Conservation (phyloP, 371 early-diverging fungal species). For the Circinella umbellata region DNA sequence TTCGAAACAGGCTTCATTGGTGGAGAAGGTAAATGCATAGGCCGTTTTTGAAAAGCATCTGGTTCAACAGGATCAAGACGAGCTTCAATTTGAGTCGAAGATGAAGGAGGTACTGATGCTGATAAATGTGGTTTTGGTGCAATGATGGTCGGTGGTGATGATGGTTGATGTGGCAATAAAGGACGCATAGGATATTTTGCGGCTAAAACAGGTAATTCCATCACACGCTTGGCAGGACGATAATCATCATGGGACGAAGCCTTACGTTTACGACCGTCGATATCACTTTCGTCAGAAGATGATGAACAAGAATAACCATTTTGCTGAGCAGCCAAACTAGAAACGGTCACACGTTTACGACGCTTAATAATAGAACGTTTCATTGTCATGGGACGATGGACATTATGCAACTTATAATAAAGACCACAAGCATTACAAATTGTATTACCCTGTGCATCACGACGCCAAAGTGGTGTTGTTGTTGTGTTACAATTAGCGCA, state of each 20-base stretch:
- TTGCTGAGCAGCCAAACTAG: conserved; percentile 27
- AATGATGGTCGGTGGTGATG: background rate
- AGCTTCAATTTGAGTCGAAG: background rate
- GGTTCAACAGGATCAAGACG: conserved; percentile 43
- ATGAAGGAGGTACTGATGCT: conserved; percentile 14
- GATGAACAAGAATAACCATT: conserved; percentile 8
- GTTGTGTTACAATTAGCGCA: conserved; percentile 80
- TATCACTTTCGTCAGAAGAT: conserved; percentile 11
- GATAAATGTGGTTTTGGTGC: too few species aligned
- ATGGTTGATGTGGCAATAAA: conserved; percentile 30
- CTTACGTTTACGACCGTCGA: conserved; percentile 21
- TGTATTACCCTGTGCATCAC: conserved; percentile 66
- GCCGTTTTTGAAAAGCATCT: conserved; percentile 34
- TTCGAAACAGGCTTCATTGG: conserved; percentile 44
- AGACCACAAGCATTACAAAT: conserved; percentile 88
- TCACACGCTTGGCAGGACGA: conserved; percentile 23
- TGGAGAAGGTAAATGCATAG: conserved; percentile 40
- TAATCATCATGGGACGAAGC: conserved; percentile 11
- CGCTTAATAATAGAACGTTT: conserved; percentile 61
- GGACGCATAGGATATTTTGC: conserved; percentile 28
- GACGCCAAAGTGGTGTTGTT: conserved; percentile 86
- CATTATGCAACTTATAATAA: conserved; percentile 74
- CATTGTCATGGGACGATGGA: conserved; percentile 63
- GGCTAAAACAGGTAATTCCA: conserved; percentile 19
- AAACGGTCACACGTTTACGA: conserved; percentile 48